Evolutionary conservation across 2,329 filamentous ascomycete species (phyloP), one percentile per base, ranked within the genome.

Genomic region (Emergomyces orientalis): DNA sequence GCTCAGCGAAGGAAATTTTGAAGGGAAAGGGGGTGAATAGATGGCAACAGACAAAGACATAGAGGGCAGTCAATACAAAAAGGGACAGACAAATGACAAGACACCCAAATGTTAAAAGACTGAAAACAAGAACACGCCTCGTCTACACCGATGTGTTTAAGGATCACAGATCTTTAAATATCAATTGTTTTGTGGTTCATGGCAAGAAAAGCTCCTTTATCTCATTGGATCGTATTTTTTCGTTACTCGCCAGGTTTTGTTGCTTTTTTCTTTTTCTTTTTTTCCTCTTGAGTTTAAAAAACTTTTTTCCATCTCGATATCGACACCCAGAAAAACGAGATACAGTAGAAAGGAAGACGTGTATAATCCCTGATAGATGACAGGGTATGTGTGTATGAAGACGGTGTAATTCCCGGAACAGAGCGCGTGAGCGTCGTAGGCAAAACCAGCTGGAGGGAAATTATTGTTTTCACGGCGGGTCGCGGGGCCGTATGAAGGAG

Each of bases 141-240:
- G n/a, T 45, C 41, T 47, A 34, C 22, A 57, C 54, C 54, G 34
- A 41, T 57, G 13, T 59, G 37, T 41, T 56, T 37, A 47, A 47
- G 43, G 27, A 59, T 59, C 57, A 30, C 41, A 14, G 57, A 59
- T 59, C 57, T 59, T 43, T 17, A 30, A 51, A 19, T 51, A 59
- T 47, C 27, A 25, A 45, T 47, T 59, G 57, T 32, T 58, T 30
- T 27, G 25, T 27, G 19, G 22, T 51, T 19, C 41, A 59, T 37
- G 25, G 11, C 22, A 56, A 56, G 11, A 27, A 34, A 25, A 57
- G 54, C 34, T 19, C 34, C 55, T 45, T 58, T 45, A n/a, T 32
- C 43, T 47, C 39, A 30, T 59, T n/a, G 41, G 57, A 59, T 59
- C 57, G 43, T 59, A 59, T 34, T 45, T 59, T 3, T 45, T 59